phyloP scores from a whole-genome alignment of 805 yeast species.

The Candida sphagnicola region DNA sequence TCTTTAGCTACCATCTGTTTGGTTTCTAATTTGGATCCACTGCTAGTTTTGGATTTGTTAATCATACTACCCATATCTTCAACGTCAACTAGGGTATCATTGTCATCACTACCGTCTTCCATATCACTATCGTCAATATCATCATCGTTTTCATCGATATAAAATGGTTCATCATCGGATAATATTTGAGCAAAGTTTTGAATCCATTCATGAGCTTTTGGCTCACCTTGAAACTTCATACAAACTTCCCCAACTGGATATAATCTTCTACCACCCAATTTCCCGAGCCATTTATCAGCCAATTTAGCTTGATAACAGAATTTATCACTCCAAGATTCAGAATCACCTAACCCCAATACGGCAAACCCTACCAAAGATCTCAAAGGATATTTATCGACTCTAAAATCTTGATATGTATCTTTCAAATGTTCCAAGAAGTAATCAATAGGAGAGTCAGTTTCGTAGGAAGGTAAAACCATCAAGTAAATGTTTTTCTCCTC shows the following conservation, averaged over 20 bases:
- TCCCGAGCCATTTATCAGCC: constrained; percentile 73
- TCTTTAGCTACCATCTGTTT: constrained; percentile 88
- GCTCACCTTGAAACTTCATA: constrained; percentile 64
- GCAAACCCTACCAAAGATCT: constrained; percentile 69
- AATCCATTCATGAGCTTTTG: constrained; percentile 63
- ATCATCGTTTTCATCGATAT: constrained; percentile 55
- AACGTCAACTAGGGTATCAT: constrained; percentile 63
- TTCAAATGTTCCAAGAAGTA: constrained; percentile 75
- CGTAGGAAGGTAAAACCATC: constrained; percentile 83
- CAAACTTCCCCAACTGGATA: constrained; percentile 84
- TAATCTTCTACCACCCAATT: constrained; percentile 80
- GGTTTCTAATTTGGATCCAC: constrained; percentile 11
- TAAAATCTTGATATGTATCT: constrained; percentile 80
- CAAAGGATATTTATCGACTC: constrained; percentile 81
- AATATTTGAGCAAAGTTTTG: constrained; percentile 55
- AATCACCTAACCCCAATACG: constrained; percentile 84
- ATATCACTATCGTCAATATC: constrained; percentile 52
- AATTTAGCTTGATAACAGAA: constrained; percentile 82
- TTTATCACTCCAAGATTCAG: constrained; percentile 72
- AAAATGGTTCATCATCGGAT: constrained; percentile 67
- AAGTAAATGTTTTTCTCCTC: constrained; percentile 52
- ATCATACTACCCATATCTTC: constrained; percentile 80
- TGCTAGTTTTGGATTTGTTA: constrained; percentile 21
- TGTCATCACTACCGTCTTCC: constrained; percentile 30
- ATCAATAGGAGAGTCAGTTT: constrained; percentile 88